Evolutionary conservation across 2,329 filamentous ascomycete genomes (phyloP).

Genomic region (Chaetomium sp.): DNA sequence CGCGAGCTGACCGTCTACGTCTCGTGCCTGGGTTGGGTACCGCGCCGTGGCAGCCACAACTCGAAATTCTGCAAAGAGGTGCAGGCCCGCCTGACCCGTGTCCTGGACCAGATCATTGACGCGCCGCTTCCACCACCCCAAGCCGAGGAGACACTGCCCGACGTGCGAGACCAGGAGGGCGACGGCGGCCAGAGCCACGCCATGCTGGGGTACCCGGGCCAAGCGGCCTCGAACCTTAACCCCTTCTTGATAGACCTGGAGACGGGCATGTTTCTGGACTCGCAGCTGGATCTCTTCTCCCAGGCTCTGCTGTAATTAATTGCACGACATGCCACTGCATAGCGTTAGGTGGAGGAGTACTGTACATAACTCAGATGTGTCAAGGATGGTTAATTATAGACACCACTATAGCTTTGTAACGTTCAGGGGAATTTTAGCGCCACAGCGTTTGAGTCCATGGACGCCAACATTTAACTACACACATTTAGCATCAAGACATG

Average conservation of each 20-base stretch:
- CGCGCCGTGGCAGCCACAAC: neutral
- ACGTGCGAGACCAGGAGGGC: neutral
- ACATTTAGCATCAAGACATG: no score
- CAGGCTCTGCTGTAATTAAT: neutral
- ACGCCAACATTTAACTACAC: no score
- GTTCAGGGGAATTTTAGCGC: no score
- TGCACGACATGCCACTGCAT: no score
- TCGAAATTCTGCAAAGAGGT: neutral
- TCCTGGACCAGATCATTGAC: constrained; percentile 2
- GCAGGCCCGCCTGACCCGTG: neutral
- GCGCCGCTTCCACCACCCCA: neutral
- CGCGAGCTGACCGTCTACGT: neutral
- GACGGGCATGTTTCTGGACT: neutral
- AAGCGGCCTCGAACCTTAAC: neutral
- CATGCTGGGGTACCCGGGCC: neutral
- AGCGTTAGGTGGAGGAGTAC: no score
- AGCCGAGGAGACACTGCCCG: neutral
- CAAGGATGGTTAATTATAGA: no score
- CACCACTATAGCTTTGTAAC: no score
- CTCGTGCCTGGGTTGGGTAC: constrained; percentile 2
- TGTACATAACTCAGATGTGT: no score
- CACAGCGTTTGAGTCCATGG: no score
- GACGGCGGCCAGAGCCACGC: neutral
- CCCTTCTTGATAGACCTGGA: neutral
- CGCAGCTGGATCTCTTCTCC: constrained; percentile 1